Conservation (phyloP, 495 filamentous ascomycete species). For the Hyaloscypha variabilis region DNA sequence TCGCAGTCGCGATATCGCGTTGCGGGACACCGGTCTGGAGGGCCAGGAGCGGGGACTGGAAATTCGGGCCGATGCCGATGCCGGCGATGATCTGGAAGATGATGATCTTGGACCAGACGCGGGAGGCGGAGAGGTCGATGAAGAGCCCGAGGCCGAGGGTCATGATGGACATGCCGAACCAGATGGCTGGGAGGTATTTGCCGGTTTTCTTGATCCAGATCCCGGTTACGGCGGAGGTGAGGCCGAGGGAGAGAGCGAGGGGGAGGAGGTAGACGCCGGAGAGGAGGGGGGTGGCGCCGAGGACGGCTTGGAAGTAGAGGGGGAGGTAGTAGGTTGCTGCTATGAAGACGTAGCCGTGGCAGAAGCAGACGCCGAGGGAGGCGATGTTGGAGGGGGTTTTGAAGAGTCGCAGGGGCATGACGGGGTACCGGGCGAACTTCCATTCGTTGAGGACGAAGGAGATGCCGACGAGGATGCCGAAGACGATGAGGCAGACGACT, state of each 20-base stretch:
- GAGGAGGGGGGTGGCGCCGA: slow-evolving; percentile 70
- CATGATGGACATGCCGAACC: slow-evolving; percentile 57
- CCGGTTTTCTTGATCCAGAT: slow-evolving; percentile 76
- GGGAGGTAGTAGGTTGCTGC: slow-evolving; percentile 74
- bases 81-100: slow-evolving; percentile 67
- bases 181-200: slow-evolving; percentile 55
- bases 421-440: slow-evolving; percentile 73
- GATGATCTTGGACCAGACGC: slow-evolving; percentile 54
- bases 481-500: slow-evolving; percentile 78
- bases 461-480: slow-evolving; percentile 63
- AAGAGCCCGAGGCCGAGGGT: slow-evolving; percentile 68
- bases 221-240: slow-evolving; percentile 66
- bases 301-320: slow-evolving; percentile 77
- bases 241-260: slow-evolving; percentile 68
- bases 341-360: slow-evolving; percentile 76
- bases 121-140: slow-evolving; percentile 53
- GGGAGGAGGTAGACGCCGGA: slow-evolving; percentile 82
- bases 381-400: slow-evolving; percentile 59
- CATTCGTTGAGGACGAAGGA: slow-evolving; percentile 71
- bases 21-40: slow-evolving; percentile 68
- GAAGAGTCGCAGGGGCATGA: slow-evolving; percentile 77
- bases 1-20: slow-evolving; percentile 67
- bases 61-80: slow-evolving; percentile 66
- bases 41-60: slow-evolving; percentile 78
- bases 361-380: slow-evolving; percentile 57